Conservation (phyloP, 768 basidiomycete species). For the Cubamyces lactineus region DNA sequence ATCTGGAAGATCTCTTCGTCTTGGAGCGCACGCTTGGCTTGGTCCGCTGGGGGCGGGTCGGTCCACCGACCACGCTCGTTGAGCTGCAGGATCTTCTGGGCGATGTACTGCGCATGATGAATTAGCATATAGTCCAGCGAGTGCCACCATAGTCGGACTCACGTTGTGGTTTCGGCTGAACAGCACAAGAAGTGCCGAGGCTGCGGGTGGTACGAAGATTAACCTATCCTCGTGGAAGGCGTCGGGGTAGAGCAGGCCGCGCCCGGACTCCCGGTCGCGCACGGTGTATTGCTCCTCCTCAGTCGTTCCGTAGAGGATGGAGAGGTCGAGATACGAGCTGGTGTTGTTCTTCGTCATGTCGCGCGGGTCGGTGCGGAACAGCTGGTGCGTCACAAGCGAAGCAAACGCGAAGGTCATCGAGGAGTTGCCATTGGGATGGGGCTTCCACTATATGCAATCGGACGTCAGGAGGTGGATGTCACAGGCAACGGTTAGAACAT, state of each 20-base stretch:
- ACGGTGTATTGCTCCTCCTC: conserved; percentile 43
- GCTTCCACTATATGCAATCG: conserved; percentile 18
- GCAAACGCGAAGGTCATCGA: conserved; percentile 35
- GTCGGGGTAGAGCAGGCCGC: conserved; percentile 57
- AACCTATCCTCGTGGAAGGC: conserved; percentile 56
- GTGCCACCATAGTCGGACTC: conserved; percentile 11
- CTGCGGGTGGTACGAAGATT: conserved; percentile 55
- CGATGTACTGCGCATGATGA: conserved; percentile 49
- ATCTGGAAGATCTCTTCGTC: conserved; percentile 65
- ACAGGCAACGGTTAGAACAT: neutral
- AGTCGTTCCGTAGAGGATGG: conserved; percentile 57
- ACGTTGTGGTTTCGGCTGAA: conserved; percentile 66
- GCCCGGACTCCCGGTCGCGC: conserved; percentile 48
- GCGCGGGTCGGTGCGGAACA: conserved; percentile 49
- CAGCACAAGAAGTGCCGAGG: conserved; percentile 55
- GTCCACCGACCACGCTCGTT: conserved; percentile 56
- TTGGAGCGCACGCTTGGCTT: conserved; percentile 34
- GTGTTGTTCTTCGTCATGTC: conserved; percentile 55
- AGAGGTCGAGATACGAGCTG: conserved; percentile 59
- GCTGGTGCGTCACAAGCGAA: conserved; percentile 32
- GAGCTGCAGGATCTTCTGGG: conserved; percentile 52
- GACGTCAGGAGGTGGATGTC: neutral
- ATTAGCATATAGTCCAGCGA: neutral
- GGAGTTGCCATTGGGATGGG: conserved; percentile 40
- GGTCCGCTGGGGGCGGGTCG: conserved; percentile 40